A percentile compares a stretch with the other conserved stretches of the same genome.
Conservation (phyloP, 2,329 filamentous ascomycete genomes). For the Phyllosticta paracitricarpa region DNA sequence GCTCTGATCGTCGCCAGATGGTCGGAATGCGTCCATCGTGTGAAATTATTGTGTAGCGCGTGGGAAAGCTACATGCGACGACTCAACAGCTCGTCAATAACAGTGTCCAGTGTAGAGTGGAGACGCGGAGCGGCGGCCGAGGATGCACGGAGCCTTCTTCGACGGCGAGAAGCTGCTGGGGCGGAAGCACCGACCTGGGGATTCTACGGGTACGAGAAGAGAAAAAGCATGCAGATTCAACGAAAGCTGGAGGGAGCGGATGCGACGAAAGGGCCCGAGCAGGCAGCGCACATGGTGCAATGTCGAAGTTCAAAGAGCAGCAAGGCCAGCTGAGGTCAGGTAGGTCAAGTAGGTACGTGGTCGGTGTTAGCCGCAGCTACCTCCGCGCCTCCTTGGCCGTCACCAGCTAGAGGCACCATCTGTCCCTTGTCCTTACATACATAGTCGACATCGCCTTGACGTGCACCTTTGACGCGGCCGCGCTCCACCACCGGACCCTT, state of each 20-base stretch:
- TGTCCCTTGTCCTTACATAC: neutral
- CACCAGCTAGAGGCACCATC: neutral
- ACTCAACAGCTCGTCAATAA: neutral
- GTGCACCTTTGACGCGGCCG: neutral
- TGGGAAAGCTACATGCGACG: neutral
- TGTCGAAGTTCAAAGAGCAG: neutral
- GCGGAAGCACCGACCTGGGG: neutral
- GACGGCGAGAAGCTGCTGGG: neutral
- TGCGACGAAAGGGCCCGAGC: neutral
- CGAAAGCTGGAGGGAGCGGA: neutral
- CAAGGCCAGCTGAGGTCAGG: neutral
- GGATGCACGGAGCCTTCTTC: neutral
- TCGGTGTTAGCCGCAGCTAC: neutral
- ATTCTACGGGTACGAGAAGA: neutral
- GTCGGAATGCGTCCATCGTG: neutral
- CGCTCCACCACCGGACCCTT: neutral
- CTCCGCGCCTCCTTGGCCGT: neutral
- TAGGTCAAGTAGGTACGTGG: neutral
- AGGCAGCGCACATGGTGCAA: neutral
- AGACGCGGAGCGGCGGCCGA: neutral
- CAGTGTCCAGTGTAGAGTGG: neutral
- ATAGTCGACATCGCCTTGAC: neutral
- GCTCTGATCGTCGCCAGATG: conserved; percentile 5
- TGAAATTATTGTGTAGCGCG: neutral
- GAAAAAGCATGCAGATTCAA: neutral